Conservation (phyloP, 179 eudicot species). For the Sideroxylon spinosum region DNA sequence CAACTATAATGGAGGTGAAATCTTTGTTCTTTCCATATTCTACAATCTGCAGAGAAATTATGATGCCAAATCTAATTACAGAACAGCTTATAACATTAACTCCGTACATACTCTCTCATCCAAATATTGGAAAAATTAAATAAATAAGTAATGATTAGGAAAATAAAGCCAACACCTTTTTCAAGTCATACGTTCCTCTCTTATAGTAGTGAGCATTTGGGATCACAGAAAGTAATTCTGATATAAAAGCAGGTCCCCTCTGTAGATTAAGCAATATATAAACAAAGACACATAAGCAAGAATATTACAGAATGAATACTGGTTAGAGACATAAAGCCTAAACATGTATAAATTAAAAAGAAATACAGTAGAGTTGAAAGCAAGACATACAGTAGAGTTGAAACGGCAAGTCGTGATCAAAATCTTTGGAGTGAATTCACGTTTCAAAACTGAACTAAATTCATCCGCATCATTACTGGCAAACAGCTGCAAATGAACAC, state of each 20-base stretch:
- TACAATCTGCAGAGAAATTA: conserved; percentile 51
- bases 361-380: conserved; percentile 48
- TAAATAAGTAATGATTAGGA: background rate
- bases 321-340: background rate
- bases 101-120: background rate
- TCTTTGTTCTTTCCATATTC: conserved; percentile 81
- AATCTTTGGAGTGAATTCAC: conserved; percentile 55
- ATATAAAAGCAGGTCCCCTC: conserved; percentile 89
- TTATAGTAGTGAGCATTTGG: conserved; percentile 81
- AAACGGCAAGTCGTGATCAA: conserved; percentile 86
- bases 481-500: conserved; percentile 57
- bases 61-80: background rate
- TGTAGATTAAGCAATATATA: conserved; percentile 27
- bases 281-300: conserved; percentile 8
- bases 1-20: conserved; percentile 76
- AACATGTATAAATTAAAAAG: background rate
- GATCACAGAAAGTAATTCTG: conserved; percentile 65
- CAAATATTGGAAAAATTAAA: background rate
- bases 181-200: conserved; percentile 94
- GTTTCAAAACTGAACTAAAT: conserved; percentile 61
- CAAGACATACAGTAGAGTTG: conserved; percentile 41
- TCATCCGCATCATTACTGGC: conserved; percentile 87
- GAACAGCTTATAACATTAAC: conserved; percentile 15
- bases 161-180: conserved; percentile 48
- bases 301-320: background rate